Evolutionary conservation across 2,329 filamentous ascomycete species (phyloP), one percentile per base, ranked within the genome.

Genomic region (Sclerotinia subarctica): DNA sequence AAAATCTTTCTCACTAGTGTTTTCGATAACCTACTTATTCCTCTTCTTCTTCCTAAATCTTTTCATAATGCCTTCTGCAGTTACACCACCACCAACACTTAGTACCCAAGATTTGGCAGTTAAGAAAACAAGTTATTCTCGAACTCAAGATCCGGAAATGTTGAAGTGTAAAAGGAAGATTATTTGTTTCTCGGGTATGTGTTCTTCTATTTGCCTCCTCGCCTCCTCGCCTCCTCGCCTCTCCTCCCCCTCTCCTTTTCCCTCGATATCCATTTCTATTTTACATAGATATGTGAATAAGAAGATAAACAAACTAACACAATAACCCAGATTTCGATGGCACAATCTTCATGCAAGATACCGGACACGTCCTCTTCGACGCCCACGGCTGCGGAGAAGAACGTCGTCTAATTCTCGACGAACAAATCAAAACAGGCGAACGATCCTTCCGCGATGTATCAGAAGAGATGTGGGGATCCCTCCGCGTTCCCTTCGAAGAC

Each of bases 311-410:
- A 35, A 56, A 53, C 66, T 72, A 70, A 73, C 68, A 52, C 3
- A 60, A 69, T 19, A 35, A 29, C 29, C 11, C 42, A 89, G 87
- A 90, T 77, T 90, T 91, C 73, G 88, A 90, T 76, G 88, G 88
- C 70, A 90, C 88, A 5, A 91, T 91, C 71, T 90, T 89, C 81
- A 88, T 88, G 83, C 86, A 90, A 81, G 86, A 89, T 73, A 90
- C 86, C 1, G 89, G 89, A 56, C 88, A 90, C 76, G 84, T 90
- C 71, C 84, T 91, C 62, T 89, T 90, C 78, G 87, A 90, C 76
- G 82, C 82, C 73, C 83, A 88, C 72, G 88, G 88, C 64, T 90
- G 87, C 77, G 88, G 88, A 38, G 79, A 81, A 29, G 80, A 83
- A 70, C 81, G 81, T 68, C 84, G 87, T 62, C 78, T 84, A 68